A percentile compares a stretch with the other conserved stretches of the same genome.
Evolutionary conservation across 148 eudicot species (phyloP).

Genomic region (Rheum nobile): DNA sequence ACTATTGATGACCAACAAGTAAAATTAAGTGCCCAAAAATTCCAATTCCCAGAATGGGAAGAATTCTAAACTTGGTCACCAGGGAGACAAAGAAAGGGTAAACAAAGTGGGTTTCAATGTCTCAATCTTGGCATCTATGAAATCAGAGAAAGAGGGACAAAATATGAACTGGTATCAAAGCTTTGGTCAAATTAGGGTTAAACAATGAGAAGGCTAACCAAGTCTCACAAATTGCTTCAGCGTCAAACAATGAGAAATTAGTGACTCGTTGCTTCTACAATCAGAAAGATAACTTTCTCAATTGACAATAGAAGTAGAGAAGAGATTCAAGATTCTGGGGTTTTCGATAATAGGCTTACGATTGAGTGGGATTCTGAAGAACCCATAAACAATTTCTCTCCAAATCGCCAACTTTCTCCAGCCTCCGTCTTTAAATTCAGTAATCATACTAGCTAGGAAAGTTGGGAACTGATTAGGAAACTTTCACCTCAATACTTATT

Average conservation of each 20-base stretch:
- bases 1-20: neutral
- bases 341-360: no score
- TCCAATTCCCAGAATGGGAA: neutral
- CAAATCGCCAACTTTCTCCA: no score
- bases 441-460: no score
- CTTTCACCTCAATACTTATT: no score
- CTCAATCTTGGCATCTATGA: neutral
- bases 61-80: neutral
- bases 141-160: neutral
- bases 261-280: neutral
- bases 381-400: no score
- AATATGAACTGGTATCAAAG: neutral
- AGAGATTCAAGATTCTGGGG: no score
- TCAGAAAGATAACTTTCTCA: no score
- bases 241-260: neutral
- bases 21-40: neutral
- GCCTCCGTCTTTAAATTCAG: no score
- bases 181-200: neutral
- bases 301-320: no score
- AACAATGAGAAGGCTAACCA: neutral
- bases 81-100: neutral
- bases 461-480: no score
- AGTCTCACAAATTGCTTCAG: neutral
- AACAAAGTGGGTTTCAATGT: neutral
- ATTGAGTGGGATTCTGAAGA: no score